phyloP scores from a whole-genome alignment of 1,284 basidiomycete species.

The Sanghuangporus baumii region DNA sequence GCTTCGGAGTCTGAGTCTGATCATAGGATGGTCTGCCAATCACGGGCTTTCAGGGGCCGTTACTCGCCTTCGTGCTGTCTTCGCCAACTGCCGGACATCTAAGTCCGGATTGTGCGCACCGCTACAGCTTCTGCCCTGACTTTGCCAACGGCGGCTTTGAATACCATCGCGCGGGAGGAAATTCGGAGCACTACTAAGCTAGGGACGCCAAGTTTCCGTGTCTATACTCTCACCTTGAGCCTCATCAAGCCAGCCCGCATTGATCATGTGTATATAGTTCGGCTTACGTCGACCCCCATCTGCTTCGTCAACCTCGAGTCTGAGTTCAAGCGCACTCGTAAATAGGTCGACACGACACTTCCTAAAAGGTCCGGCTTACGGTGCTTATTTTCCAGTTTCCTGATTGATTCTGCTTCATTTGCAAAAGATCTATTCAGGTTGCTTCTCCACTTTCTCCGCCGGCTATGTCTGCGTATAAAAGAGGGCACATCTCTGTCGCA shows the following conservation, averaged over 20 bases:
- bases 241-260: not conserved
- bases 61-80: not conserved
- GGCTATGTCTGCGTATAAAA: conserved; percentile 1
- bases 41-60: not conserved
- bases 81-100: conserved; percentile 15
- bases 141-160: conserved; percentile 6
- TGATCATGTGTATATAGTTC: conserved; percentile 1
- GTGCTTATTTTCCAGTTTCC: conserved; percentile 11
- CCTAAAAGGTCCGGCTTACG: conserved; percentile 11
- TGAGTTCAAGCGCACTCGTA: not conserved
- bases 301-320: not conserved
- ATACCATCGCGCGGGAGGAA: conserved; percentile 1
- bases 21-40: conserved; percentile 3
- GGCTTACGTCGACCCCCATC: not conserved
- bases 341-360: not conserved
- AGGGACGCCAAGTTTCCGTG: conserved; percentile 10
- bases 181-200: not conserved
- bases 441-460: conserved; percentile 13
- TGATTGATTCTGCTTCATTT: conserved; percentile 10
- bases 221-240: not conserved
- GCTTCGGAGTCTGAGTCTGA: conserved; percentile 3
- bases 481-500: not conserved
- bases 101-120: conserved; percentile 11
- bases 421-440: not conserved
- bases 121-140: conserved; percentile 1